phyloP scores from a whole-genome alignment of 148 eudicot genomes.

The Camellia lanceoleosa region DNA sequence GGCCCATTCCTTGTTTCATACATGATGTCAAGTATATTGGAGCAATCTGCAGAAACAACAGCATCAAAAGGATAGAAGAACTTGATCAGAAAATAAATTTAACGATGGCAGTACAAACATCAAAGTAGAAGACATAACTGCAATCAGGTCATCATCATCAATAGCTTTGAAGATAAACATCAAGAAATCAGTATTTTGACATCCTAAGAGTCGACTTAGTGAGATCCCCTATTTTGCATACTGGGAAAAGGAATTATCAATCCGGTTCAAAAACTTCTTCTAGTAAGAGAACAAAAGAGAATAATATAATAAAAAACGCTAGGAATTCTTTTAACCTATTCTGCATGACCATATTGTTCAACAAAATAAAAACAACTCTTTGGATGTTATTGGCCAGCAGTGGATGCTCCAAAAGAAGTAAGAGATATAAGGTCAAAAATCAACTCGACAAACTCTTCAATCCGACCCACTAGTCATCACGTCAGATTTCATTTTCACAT shows the following conservation, averaged over 20 bases:
- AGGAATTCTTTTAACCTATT: not conserved
- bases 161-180: not conserved
- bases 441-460: no score
- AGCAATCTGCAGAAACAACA: conserved; percentile 60
- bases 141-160: not conserved
- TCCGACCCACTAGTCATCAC: no score
- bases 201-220: not conserved
- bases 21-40: conserved; percentile 92
- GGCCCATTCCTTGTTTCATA: conserved; percentile 68
- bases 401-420: not conserved
- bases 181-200: not conserved
- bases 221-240: not conserved
- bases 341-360: not conserved
- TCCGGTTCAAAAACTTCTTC: not conserved
- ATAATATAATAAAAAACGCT: not conserved
- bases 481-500: no score
- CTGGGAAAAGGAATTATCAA: not conserved
- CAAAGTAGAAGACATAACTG: no score
- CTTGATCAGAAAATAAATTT: not conserved
- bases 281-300: not conserved
- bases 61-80: not conserved
- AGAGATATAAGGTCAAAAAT: no score
- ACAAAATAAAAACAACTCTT: not conserved
- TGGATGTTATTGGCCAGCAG: not conserved
- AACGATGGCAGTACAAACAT: not conserved